phyloP scores from a whole-genome alignment of 176 grass and related monocot genomes.

The Rhynchospora breviuscula region DNA sequence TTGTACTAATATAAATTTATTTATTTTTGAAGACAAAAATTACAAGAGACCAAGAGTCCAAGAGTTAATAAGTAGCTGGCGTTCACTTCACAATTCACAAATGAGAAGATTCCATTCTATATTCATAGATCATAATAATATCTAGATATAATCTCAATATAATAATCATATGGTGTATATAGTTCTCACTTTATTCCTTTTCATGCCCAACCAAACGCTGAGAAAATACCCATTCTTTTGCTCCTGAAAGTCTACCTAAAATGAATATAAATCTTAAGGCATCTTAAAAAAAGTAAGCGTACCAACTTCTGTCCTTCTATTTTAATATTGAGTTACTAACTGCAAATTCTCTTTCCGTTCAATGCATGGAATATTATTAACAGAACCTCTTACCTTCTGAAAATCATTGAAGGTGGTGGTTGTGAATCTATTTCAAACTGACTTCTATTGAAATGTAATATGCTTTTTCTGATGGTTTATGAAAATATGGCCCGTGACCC shows the following conservation, averaged over 20 bases:
- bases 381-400: background rate
- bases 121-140: background rate
- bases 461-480: background rate
- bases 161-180: slow-evolving; percentile 14
- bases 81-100: no score
- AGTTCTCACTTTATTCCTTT: slow-evolving; percentile 22
- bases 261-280: background rate
- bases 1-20: background rate
- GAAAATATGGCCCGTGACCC: background rate
- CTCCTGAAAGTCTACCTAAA: background rate
- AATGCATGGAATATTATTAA: background rate
- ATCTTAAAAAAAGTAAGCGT: background rate
- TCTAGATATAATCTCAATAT: slow-evolving; percentile 3
- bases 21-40: background rate
- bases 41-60: background rate
- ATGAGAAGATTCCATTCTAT: no score
- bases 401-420: background rate
- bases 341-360: background rate
- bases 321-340: slow-evolving; percentile 4
- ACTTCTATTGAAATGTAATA: background rate
- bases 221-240: slow-evolving; percentile 16
- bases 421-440: background rate
- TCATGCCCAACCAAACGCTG: background rate
- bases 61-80: background rate
- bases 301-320: background rate